Evolutionary conservation across 108 stramenopile genomes (phyloP), one percentile per base, ranked within the genome.

Genomic region (Cyclotella sp.): DNA sequence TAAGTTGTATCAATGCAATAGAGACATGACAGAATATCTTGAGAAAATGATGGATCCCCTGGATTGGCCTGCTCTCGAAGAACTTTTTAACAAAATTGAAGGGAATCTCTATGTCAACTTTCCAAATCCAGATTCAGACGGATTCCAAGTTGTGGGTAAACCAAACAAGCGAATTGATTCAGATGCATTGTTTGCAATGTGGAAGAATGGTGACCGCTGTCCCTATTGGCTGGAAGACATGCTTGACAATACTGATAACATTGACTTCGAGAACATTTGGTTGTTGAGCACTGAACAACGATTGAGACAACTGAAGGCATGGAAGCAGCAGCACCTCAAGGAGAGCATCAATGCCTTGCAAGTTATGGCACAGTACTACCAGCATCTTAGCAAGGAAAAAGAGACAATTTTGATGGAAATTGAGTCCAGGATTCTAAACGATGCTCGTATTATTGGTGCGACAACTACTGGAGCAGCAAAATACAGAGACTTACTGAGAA

Each of bases 391-490:
- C 11, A 49, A 13, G 6, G 80, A 84, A 46, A 68, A 71, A 64
- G 63, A 78, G 12, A n/a, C 59, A 11, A 55, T 83, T 15, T 4
- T 45, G 9, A 81, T 63, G 44, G 73, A 66, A 16, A 54, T 43
- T 39, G 84, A 84, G 10, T 52, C 73, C 15, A 22, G 72, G 40
- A 83, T 85, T 65, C 79, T 88, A 9, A 21, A 49, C 9, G 46
- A 78, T 26, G 84, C 87, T 55, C 40, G 76, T 9, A 73, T 88
- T 47, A 85, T 88, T 73, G 87, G 87, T 46, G 81, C 78, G 3
- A 88, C 87, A 22, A 88, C 87, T 21, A 49, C 81, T 41, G 82
- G 82, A 18, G 87, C 87, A 8, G 87, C 87, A 6, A 70, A 66
- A n/a, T 83, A 79, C 42, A 62, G 52, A 11, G 84, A 85, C 28